Conservation (phyloP, 495 filamentous ascomycete species). For the Aspergillus affinis region DNA sequence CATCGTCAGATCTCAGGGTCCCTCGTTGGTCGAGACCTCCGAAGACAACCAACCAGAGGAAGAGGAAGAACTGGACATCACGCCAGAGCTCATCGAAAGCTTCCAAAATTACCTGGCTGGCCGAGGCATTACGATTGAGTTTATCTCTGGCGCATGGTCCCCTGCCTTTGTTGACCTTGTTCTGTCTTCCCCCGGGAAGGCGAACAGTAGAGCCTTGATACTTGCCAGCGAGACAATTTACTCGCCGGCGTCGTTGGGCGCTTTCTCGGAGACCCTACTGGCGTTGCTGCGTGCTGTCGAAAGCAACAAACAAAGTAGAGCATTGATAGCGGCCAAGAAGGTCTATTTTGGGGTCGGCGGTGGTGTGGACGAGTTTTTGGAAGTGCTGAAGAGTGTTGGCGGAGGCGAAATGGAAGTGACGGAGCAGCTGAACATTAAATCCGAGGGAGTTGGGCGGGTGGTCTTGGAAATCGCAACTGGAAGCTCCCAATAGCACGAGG, state of each 20-base stretch:
- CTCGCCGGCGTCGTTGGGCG: conserved; percentile 67
- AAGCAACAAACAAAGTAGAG: conserved; percentile 46
- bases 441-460: conserved; percentile 48
- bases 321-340: conserved; percentile 86
- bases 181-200: conserved; percentile 21
- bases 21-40: conserved; percentile 4
- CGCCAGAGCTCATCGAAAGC: conserved; percentile 54
- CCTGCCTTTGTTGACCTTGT: conserved; percentile 62
- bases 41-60: conserved; percentile 20
- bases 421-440: conserved; percentile 59
- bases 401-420: conserved; percentile 58
- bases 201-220: conserved; percentile 47
- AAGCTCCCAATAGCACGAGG: conserved; percentile 6
- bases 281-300: conserved; percentile 55
- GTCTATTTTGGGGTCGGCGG: conserved; percentile 97
- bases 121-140: conserved; percentile 60
- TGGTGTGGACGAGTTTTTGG: conserved; percentile 83
- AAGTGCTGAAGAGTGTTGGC: conserved; percentile 54
- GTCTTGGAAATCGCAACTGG: conserved; percentile 39
- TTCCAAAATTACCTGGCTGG: conserved; percentile 61
- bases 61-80: conserved; percentile 75
- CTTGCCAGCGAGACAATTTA: conserved; percentile 96
- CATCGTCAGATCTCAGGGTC: conserved; percentile 20
- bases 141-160: conserved; percentile 86
- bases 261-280: conserved; percentile 74